Percentiles rank a stretch among this genome's conserved stretches.
Evolutionary conservation across 2,329 filamentous ascomycete species (phyloP).

Genomic region (Paracoccidioides brasiliensis): DNA sequence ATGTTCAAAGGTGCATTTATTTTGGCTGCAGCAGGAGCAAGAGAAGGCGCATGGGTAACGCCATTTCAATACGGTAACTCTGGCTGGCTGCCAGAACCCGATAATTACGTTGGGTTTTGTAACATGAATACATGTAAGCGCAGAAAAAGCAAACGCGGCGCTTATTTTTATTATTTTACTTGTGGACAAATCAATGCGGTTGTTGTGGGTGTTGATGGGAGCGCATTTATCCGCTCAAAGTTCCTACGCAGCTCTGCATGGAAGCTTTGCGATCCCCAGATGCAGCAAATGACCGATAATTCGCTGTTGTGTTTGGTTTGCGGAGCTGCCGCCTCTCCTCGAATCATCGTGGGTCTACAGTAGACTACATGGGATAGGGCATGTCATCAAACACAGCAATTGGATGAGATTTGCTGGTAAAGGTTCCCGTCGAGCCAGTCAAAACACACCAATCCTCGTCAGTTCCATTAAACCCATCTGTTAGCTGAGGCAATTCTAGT

Average conservation of each 20-base stretch:
- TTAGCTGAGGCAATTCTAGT: not conserved
- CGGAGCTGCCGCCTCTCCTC: not conserved
- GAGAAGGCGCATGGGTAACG: not conserved
- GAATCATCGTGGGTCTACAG: not conserved
- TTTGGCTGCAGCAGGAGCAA: not conserved
- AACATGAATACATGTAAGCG: not conserved
- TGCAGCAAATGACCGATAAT: not conserved
- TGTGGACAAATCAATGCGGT: not conserved
- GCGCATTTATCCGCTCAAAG: not conserved
- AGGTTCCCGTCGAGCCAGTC: not conserved
- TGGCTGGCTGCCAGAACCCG: not conserved
- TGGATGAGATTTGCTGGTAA: not conserved
- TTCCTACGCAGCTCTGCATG: not conserved
- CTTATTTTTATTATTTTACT: not conserved
- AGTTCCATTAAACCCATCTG: not conserved
- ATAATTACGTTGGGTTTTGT: not conserved
- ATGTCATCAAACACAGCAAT: slow-evolving; percentile 1
- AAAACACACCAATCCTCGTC: not conserved
- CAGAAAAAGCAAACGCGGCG: slow-evolving; percentile 3
- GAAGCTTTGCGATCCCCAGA: not conserved
- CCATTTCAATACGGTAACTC: not conserved
- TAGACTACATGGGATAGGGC: not conserved
- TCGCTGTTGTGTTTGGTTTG: not conserved
- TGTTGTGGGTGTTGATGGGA: not conserved
- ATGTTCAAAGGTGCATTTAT: not conserved